A percentile compares a stretch with the other conserved stretches of the same genome.
These are phyloP conservation scores for Peronosclerospora sorghi DNA, from an alignment of 352 stramenopile genomes.

Conservation along the genomic window DNA sequence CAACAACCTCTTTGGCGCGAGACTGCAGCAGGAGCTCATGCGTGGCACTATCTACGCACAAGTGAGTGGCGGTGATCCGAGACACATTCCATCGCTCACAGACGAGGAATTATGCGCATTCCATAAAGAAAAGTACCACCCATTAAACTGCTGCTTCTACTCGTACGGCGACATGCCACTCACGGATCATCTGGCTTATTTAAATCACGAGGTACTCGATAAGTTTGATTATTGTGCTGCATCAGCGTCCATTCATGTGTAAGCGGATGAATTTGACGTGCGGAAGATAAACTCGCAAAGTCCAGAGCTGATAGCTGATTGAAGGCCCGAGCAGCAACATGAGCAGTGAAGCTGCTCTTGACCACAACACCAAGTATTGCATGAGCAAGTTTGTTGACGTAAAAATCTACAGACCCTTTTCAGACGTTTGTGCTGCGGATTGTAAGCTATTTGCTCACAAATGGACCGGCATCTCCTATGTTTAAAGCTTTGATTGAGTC, in stretches of 20 bases:
- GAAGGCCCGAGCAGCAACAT: slow-evolving; percentile 56
- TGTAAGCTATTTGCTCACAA: slow-evolving; percentile 7
- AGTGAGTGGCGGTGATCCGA: slow-evolving; percentile 68
- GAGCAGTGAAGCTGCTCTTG: slow-evolving; percentile 26
- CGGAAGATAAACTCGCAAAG: slow-evolving; percentile 11
- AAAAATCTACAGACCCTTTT: slow-evolving; percentile 57
- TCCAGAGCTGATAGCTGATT: slow-evolving; percentile 27
- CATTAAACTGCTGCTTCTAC: slow-evolving; percentile 84
- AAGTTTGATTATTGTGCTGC: slow-evolving; percentile 52
- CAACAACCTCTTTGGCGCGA: slow-evolving; percentile 87
- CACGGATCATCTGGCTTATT: slow-evolving; percentile 58
- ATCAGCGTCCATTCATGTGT: slow-evolving; percentile 38
- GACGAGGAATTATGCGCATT: slow-evolving; percentile 74
- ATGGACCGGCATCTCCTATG: too few species aligned
- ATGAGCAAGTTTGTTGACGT: slow-evolving; percentile 62
- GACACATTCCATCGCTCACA: slow-evolving; percentile 56
- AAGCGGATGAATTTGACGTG: slow-evolving; percentile 33
- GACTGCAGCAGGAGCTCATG: slow-evolving; percentile 88
- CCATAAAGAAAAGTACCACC: slow-evolving; percentile 80
- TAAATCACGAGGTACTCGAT: slow-evolving; percentile 55
- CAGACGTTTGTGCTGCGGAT: slow-evolving; percentile 70
- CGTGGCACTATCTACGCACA: slow-evolving; percentile 79
- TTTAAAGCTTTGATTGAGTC: too few species aligned
- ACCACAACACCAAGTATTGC: slow-evolving; percentile 76
- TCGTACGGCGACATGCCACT: slow-evolving; percentile 83